Conservation (phyloP, 768 basidiomycete species). For the Pleurotus cornucopiae region DNA sequence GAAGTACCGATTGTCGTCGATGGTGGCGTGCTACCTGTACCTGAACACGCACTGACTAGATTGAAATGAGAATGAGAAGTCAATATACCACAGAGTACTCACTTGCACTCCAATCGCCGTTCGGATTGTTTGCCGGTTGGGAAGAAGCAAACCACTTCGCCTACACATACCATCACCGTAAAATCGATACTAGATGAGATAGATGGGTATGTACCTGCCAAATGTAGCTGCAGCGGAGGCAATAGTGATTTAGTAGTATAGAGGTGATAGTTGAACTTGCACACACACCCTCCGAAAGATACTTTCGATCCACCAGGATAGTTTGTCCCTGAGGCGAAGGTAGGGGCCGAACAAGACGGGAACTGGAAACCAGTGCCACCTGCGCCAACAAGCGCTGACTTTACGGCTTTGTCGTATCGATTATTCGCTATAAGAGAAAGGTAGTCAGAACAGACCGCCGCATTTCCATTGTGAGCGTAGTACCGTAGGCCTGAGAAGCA, state of each 20-base stretch:
- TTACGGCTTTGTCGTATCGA: constrained; percentile 57
- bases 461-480: too few species aligned
- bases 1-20: constrained; percentile 12
- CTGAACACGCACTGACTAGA: constrained; percentile 51
- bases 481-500: constrained; percentile 43
- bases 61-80: not conserved
- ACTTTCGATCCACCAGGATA: constrained; percentile 52
- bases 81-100: constrained; percentile 16
- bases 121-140: constrained; percentile 42
- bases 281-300: constrained; percentile 46
- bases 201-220: constrained; percentile 44
- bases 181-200: not conserved
- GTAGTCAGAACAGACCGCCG: not conserved
- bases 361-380: constrained; percentile 69
- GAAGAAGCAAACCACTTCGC: constrained; percentile 57
- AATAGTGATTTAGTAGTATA: constrained; percentile 8
- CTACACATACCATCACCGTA: constrained; percentile 25
- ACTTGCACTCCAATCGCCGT: constrained; percentile 66
- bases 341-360: constrained; percentile 55
- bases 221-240: constrained; percentile 41
- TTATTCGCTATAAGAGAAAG: constrained; percentile 38
- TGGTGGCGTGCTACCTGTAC: constrained; percentile 22
- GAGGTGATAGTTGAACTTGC: not conserved
- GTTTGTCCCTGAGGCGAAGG: constrained; percentile 41
- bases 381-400: constrained; percentile 52